Percentiles rank a stretch among this genome's conserved stretches.
These are phyloP conservation scores for Capsicum baccatum DNA, from an alignment of 257 asterid genomes.

Conservation along the genomic window DNA sequence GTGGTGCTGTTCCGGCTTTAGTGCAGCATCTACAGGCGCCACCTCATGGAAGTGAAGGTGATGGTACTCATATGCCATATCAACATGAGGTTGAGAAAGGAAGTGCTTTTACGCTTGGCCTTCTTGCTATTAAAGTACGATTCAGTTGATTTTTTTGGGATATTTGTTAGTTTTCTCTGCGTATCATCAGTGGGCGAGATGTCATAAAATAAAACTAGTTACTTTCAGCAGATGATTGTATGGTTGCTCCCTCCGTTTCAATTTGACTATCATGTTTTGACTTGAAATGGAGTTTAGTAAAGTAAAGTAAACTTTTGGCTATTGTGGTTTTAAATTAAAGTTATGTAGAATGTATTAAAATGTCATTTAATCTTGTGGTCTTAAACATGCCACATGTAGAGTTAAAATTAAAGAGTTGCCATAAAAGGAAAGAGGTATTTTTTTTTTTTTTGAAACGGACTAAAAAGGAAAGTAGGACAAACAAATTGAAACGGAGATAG, in stretches of 20 bases:
- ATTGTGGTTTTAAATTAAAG: no score
- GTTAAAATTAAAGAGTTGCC: no score
- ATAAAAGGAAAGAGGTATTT: no score
- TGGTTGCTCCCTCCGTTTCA: background rate
- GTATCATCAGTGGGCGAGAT: background rate
- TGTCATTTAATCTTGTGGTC: no score
- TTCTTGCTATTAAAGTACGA: conserved; percentile 86
- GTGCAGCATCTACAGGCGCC: conserved; percentile 84
- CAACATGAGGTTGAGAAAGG: conserved; percentile 99
- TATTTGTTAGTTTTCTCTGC: background rate
- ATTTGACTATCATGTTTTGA: no score
- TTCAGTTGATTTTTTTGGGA: background rate
- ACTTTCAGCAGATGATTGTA: background rate
- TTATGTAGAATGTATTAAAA: no score
- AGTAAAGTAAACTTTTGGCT: no score
- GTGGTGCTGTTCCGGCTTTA: conserved; percentile 85
- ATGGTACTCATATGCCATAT: conserved; percentile 47
- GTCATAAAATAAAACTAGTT: background rate
- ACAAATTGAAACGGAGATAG: no score
- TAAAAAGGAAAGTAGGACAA: no score
- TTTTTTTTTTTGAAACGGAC: no score
- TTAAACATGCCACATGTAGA: no score
- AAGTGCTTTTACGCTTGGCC: conserved; percentile 97
- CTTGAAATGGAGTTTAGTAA: no score
- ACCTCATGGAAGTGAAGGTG: conserved; percentile 52